Evolutionary conservation across 805 yeast species (phyloP).

Genomic region (Sugiyamaella mastotermitis): DNA sequence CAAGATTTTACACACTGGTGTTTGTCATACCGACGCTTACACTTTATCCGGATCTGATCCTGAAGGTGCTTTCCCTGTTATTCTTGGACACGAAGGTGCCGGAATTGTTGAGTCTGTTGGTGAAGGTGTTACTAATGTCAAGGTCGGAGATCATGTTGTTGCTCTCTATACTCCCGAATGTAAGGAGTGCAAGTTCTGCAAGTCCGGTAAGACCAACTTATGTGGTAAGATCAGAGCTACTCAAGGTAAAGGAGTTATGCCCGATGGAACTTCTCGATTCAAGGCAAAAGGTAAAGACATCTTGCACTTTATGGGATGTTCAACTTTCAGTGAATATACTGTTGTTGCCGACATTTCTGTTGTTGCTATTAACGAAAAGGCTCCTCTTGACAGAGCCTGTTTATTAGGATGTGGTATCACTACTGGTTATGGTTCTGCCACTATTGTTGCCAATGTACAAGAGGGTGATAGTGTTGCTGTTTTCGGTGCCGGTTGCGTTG

Average conservation of each 20-base stretch:
- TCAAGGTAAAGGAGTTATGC: constrained; percentile 98
- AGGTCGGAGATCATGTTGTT: constrained; percentile 89
- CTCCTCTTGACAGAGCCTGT: constrained; percentile 82
- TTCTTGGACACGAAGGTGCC: constrained; percentile 98
- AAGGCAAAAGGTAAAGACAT: constrained; percentile 67
- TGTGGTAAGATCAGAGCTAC: constrained; percentile 96
- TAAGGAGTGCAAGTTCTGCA: constrained; percentile 89
- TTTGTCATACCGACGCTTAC: constrained; percentile 98
- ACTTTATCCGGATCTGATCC: constrained; percentile 93
- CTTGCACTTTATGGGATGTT: constrained; percentile 96
- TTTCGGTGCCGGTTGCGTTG: constrained; percentile 98
- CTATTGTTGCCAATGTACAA: constrained; percentile 85
- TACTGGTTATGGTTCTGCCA: constrained; percentile 97
- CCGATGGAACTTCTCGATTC: constrained; percentile 95
- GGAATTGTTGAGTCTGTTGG: constrained; percentile 95
- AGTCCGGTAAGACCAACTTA: constrained; percentile 90
- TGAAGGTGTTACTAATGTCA: constrained; percentile 85
- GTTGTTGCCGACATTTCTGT: constrained; percentile 97
- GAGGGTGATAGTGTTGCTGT: constrained; percentile 92
- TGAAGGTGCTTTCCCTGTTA: constrained; percentile 90
- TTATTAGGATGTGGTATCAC: constrained; percentile 97
- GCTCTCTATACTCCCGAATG: constrained; percentile 97
- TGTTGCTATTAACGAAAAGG: constrained; percentile 81
- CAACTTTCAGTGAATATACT: constrained; percentile 94
- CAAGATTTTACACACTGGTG: constrained; percentile 82